Evolutionary conservation across 495 filamentous ascomycete genomes (phyloP), one percentile per base, ranked within the genome.

Genomic region (Apiosordaria backusii): DNA sequence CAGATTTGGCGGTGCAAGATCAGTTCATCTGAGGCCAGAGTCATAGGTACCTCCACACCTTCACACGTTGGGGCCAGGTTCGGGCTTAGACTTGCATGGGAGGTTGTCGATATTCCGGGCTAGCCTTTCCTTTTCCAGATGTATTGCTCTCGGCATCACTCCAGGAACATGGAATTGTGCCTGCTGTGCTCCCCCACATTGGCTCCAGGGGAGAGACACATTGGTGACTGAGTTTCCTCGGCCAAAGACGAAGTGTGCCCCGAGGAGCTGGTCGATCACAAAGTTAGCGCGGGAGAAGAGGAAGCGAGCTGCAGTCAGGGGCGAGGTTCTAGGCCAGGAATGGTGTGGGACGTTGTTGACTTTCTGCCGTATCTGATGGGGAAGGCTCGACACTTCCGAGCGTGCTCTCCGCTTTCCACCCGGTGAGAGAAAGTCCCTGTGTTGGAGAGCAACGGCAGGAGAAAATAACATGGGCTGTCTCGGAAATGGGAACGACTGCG

Each of bases 101-200:
- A 62, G 23, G 40, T 29, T n/a, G 24, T 63, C 27, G 55, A 63
- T 50, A 35, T 57, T 25, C 3, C 50, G 57, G 54, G 16, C 50
- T 50, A 57, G 25, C 61, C 62, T 68, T 64, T 68, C 66, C 66
- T 16, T 29, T 60, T 68, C 23, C 50, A 61, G 61, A 57, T 50
- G 27, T 61, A 26, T 64, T 50, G 57, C 54, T 27, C 21, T 61
- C 40, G 22, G 66, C 27, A 22, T 55, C 26, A 60, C 26, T n/a
- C 66, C 57, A 61, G 61, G 57, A 64, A 40, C 21, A 60, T 26
- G 55, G 62, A 50, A 23, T 23, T 10, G 62, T 21, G 21, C 62
- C 40, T 45, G 66, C 50, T 57, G 61, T 64, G 57, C 15, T 55
- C 57, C 66, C 55, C 52, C 66, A 62, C 66, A 68, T 55, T 45